phyloP scores from a whole-genome alignment of 345 rosid genomes.

The Noccaea caerulescens region DNA sequence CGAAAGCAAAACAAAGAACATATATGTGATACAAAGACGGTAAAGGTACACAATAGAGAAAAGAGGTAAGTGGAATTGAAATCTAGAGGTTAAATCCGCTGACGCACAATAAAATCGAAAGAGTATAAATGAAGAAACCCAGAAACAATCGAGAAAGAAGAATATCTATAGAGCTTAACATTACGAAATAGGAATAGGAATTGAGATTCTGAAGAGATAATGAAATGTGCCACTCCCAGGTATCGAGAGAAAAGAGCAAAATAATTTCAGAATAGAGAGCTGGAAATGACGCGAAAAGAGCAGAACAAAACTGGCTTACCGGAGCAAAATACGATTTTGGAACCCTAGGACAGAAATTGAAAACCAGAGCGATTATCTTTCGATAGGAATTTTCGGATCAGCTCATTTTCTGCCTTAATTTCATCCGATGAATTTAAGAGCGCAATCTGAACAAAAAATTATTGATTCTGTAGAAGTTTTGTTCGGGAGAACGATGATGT shows the following conservation, averaged over 20 bases:
- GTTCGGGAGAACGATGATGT: constrained; percentile 12
- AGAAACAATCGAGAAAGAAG: constrained; percentile 5
- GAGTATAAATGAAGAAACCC: background rate
- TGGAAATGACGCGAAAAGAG: background rate
- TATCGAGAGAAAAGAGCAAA: background rate
- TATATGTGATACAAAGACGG: background rate
- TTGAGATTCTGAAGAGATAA: background rate
- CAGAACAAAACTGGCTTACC: constrained; percentile 29
- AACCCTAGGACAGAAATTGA: constrained; percentile 3
- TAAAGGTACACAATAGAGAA: background rate
- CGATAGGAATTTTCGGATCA: background rate
- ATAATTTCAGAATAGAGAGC: background rate
- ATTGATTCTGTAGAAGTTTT: constrained; percentile 3
- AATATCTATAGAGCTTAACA: background rate
- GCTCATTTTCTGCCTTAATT: background rate
- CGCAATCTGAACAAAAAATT: constrained; percentile 26
- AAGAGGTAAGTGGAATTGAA: too few relatives aligned
- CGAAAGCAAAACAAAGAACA: background rate
- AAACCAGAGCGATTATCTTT: background rate
- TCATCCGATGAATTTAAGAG: background rate
- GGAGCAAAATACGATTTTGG: background rate
- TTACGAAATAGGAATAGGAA: background rate
- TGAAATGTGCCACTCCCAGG: background rate
- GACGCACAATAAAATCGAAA: background rate
- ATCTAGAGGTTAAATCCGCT: background rate